Conservation (phyloP, 2,329 filamentous ascomycete genomes). For the Paraconiothyrium brasiliense region DNA sequence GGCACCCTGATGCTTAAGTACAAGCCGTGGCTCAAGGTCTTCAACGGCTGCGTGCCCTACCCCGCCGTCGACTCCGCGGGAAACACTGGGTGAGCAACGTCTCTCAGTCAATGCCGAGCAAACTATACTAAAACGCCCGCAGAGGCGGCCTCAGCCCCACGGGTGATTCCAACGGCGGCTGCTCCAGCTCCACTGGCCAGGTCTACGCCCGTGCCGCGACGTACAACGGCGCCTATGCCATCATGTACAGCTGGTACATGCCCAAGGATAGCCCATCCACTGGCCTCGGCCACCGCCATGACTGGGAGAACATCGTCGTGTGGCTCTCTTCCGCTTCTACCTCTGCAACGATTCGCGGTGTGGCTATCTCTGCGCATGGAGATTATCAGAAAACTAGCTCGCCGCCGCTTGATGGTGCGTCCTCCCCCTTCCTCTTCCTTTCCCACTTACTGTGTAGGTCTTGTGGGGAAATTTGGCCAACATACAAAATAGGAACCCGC, state of each 20-base stretch:
- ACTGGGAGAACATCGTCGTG: conserved; percentile 66
- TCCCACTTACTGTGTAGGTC: no score
- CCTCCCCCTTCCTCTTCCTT: not conserved
- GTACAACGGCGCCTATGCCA: conserved; percentile 55
- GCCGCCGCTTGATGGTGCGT: conserved; percentile 47
- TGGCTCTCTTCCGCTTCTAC: conserved; percentile 57
- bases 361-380: conserved; percentile 64
- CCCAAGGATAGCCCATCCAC: conserved; percentile 58
- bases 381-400: conserved; percentile 57
- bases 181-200: conserved; percentile 59
- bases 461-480: no score
- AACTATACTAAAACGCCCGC: conserved; percentile 10
- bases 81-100: conserved; percentile 61
- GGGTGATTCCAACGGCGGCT: conserved; percentile 52
- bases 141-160: conserved; percentile 57
- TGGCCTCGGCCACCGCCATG: conserved; percentile 62
- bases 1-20: conserved; percentile 64
- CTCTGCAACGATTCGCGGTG: conserved; percentile 56
- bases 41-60: conserved; percentile 70
- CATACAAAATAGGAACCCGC: conserved; percentile 30
- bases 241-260: conserved; percentile 65
- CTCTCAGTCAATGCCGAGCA: not conserved
- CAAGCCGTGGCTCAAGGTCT: conserved; percentile 65
- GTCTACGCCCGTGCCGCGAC: conserved; percentile 59
- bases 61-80: conserved; percentile 68